Conservation (phyloP, 176 grass and related monocot genomes). For the Carex pumila region DNA sequence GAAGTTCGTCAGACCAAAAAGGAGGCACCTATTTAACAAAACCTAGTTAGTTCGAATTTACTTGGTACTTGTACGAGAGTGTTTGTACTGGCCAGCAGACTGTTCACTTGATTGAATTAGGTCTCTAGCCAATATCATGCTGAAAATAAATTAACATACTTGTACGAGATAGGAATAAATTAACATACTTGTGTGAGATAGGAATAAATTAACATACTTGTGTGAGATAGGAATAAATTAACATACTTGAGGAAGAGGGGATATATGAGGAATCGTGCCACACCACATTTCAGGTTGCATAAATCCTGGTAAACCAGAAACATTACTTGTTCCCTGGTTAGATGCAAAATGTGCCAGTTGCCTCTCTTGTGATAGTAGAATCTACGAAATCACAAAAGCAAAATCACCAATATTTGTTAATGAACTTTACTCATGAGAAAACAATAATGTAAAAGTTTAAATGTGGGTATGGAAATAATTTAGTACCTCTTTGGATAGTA, state of each 20-base stretch:
- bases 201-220: too few species aligned
- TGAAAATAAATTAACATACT: neutral
- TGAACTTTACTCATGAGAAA: neutral
- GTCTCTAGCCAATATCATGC: neutral
- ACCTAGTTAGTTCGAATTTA: conserved; percentile 1
- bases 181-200: too few species aligned
- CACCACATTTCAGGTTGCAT: conserved; percentile 58
- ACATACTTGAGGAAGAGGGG: conserved; percentile 50
- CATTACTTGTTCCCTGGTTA: conserved; percentile 36
- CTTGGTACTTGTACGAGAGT: neutral
- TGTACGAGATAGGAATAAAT: conserved; percentile 7
- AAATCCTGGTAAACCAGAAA: conserved; percentile 39
- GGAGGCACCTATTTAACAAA: conserved; percentile 47
- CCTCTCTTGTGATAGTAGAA: conserved; percentile 62
- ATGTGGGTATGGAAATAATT: neutral
- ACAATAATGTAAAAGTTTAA: neutral
- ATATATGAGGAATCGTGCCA: conserved; percentile 29
- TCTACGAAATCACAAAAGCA: conserved; percentile 28
- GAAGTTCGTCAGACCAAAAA: conserved; percentile 54
- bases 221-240: too few species aligned
- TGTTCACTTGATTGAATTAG: neutral
- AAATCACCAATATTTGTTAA: neutral
- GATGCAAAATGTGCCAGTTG: conserved; percentile 43
- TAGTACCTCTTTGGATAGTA: conserved; percentile 84
- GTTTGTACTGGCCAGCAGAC: neutral